Evolutionary conservation across 768 basidiomycete genomes (phyloP).

Genomic region (Austroboletus festivus): DNA sequence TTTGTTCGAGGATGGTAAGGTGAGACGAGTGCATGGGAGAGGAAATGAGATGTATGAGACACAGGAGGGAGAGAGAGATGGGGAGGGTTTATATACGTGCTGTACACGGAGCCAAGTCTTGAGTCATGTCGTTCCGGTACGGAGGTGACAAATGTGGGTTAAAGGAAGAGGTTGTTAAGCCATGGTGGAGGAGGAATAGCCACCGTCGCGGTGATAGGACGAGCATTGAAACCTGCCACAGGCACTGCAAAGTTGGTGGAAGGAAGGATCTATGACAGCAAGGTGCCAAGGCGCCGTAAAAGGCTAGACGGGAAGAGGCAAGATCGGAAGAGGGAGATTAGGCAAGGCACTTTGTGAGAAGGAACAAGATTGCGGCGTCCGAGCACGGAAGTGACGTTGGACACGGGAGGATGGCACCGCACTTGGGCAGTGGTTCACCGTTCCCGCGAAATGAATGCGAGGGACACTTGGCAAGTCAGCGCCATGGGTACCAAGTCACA

Average conservation of each 20-base stretch:
- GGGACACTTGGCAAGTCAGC: slow-evolving; percentile 14
- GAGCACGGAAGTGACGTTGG: slow-evolving; percentile 18
- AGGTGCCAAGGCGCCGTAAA: slow-evolving; percentile 24
- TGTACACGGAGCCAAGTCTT: slow-evolving; percentile 16
- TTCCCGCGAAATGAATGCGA: slow-evolving; percentile 25
- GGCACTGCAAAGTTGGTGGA: slow-evolving; percentile 32
- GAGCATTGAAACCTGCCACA: slow-evolving; percentile 35
- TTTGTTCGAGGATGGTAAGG: slow-evolving; percentile 59
- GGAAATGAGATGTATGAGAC: slow-evolving; percentile 1
- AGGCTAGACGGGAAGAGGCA: slow-evolving; percentile 11
- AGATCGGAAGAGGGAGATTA: slow-evolving; percentile 23
- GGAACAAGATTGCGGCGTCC: slow-evolving; percentile 24
- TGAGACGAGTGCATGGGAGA: slow-evolving; percentile 42
- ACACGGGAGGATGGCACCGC: slow-evolving; percentile 15
- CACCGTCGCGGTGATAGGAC: slow-evolving; percentile 32
- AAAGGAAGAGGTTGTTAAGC: slow-evolving; percentile 29
- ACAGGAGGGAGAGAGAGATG: slow-evolving; percentile 1
- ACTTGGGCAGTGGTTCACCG: slow-evolving; percentile 20
- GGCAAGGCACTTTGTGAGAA: slow-evolving; percentile 15
- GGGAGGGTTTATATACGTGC: slow-evolving; percentile 28
- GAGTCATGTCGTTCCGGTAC: slow-evolving; percentile 27
- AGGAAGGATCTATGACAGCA: slow-evolving; percentile 32
- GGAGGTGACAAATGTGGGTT: slow-evolving; percentile 27
- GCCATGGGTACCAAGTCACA: slow-evolving; percentile 14
- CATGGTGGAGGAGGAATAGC: slow-evolving; percentile 29